Evolutionary conservation across 1,139 yeast genomes (phyloP), one percentile per base, ranked within the genome.

Genomic region (Ashbya aceris): DNA sequence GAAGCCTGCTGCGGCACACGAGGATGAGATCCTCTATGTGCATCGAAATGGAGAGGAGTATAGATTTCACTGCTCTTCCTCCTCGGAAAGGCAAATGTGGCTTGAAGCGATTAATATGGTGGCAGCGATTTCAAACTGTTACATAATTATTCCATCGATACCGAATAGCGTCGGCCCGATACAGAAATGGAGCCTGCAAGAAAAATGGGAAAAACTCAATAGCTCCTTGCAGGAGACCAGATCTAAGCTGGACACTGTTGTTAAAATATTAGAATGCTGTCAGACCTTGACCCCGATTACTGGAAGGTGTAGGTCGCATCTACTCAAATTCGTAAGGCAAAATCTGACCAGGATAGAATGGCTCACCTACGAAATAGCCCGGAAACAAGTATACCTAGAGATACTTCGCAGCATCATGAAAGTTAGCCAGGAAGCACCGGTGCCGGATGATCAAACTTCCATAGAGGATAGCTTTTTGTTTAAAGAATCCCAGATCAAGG

Each of bases 81-180:
- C 45, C 8, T 49, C 56, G 26, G 82, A 76, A 37, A 62, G 71
- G 58, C 55, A 61, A 12, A 71, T 72, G 28, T 79, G 86, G 86
- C 67, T 77, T 39, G 65, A 65, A 33, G 61, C 73, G 10, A 74
- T 79, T 49, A 79, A 79, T 49, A 68, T 70, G 48, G 64, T 77
- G 9, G 73, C 80, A 1, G 70, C 82, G 0, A 60, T 75, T 39
- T 71, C 70, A 36, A 67, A 73, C 3, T 68, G 75, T 46, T 61
- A 33, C 20, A 40, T 51, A 20, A 45, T 49, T 27, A 43, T 52
- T 2, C 45, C 44, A 8, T 43, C 51, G 6, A 40, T 59, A 13
- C 38, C 42, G 7, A 52, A 57, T 41, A 64, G 62, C 20, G 45
- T 64, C 1, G 41, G 55, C 1, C 50, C 59, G 3, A 39, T 53